Percentiles rank a stretch among this genome's conserved stretches.
Evolutionary conservation across 305 asterid genomes (phyloP).

Genomic region (Caryopteris hybrid): DNA sequence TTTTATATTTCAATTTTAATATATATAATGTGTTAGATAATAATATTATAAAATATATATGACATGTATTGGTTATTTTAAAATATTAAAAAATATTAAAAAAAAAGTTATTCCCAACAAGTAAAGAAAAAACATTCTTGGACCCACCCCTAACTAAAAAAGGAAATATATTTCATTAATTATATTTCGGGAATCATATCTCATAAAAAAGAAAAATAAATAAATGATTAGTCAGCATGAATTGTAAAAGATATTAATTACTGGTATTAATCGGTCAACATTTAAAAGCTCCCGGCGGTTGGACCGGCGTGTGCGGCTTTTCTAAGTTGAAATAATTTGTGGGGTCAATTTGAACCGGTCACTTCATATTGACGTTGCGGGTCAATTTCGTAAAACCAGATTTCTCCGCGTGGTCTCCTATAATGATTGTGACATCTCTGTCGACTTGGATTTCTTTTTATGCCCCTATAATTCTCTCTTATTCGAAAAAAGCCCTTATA

Average conservation of each 20-base stretch:
- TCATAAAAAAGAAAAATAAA: not conserved
- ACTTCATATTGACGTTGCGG: slow-evolving; percentile 16
- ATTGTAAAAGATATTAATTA: not conserved
- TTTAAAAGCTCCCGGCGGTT: slow-evolving; percentile 20
- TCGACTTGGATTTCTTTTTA: not conserved
- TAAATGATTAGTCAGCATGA: slow-evolving; percentile 14
- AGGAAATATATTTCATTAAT: not conserved
- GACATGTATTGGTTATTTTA: too few relatives aligned
- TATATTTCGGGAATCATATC: not conserved
- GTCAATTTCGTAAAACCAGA: slow-evolving; percentile 17
- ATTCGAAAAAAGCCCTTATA: too few relatives aligned
- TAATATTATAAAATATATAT: too few relatives aligned
- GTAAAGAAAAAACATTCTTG: too few relatives aligned
- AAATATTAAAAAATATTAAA: too few relatives aligned
- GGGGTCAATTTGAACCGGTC: slow-evolving; percentile 38
- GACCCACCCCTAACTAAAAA: not conserved
- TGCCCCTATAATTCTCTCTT: slow-evolving; percentile 8
- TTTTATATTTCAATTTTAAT: too few relatives aligned
- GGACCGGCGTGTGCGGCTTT: slow-evolving; percentile 26
- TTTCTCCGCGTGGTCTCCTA: slow-evolving; percentile 56
- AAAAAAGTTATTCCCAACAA: too few relatives aligned
- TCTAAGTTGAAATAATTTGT: not conserved
- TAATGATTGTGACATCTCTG: slow-evolving; percentile 43
- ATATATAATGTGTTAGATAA: too few relatives aligned
- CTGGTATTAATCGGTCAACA: slow-evolving; percentile 12